Evolutionary conservation across 1,139 yeast species (phyloP), one percentile per base, ranked within the genome.

Genomic region (Yamadazyma triangularis): DNA sequence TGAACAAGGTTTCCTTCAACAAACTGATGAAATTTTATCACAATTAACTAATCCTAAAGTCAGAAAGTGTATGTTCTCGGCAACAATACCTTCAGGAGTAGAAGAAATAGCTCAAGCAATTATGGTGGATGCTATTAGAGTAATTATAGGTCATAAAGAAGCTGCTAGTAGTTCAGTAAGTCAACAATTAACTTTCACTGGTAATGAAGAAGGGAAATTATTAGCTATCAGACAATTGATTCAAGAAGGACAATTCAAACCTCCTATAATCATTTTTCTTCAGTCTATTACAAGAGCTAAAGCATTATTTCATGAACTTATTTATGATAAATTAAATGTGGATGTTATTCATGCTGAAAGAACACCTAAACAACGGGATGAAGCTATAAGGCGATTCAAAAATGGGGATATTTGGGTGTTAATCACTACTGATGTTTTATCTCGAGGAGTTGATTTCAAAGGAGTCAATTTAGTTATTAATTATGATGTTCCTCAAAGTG

Each of bases 341-440:
- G 98, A 91, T 51, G 96, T 86, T 13, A 88, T 93, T 28, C 97
- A 93, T 52, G 94, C 97, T 2, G 98, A 91, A 49, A 77, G 95
- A 55, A 85, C 97, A 0, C 88, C 84, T 33, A 72, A 77, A 27
- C 97, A 91, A 60, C 77, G 98, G 62, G 89, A 86, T 38, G 80
- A 77, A 30, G 85, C 84, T 13, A 86, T 93, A 41, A 84, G 83
- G 48, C 65, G 86, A 41, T 93, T 91, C 61, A 84, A 79, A 51
- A 73, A 71, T 35, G 98, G 98, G 19, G 95, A 89, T 25, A 70
- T 89, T 24, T 93, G 98, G 98, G 95, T 93, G 28, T 70, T 93
- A 41, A 91, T 93, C 36, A 88, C 97, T 53, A 93, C 98, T 1
- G 98, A 93, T 58, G 96, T 93, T 32, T 64, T 93, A 33, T 81